Conservation (phyloP, 2,329 filamentous ascomycete genomes). For the Verticillium nonalfalfae region DNA sequence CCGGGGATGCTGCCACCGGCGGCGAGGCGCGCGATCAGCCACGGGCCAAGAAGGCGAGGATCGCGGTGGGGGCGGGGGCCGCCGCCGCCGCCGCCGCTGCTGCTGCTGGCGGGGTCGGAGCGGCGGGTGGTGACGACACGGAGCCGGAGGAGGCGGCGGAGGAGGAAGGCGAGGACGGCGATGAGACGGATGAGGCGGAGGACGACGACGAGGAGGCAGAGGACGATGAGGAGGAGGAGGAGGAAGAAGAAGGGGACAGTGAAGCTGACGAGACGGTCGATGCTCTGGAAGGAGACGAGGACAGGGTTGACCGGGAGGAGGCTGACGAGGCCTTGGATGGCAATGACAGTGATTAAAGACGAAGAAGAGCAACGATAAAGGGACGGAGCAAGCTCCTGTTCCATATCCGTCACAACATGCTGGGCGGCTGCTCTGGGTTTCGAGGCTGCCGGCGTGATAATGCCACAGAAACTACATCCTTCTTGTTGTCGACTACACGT, state of each 20-base stretch:
- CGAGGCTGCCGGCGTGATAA: neutral
- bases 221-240: slow-evolving; percentile 35
- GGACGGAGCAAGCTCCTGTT: neutral
- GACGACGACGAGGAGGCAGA: slow-evolving; percentile 36
- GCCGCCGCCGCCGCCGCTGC: slow-evolving; percentile 25
- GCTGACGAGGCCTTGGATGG: slow-evolving; percentile 59
- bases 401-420: too few relatives aligned
- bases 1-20: slow-evolving; percentile 22
- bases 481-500: too few relatives aligned
- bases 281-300: slow-evolving; percentile 41
- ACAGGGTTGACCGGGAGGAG: slow-evolving; percentile 39
- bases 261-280: slow-evolving; percentile 50
- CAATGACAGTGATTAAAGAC: slow-evolving; percentile 49
- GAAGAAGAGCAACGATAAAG: neutral
- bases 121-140: slow-evolving; percentile 23
- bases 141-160: slow-evolving; percentile 33
- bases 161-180: slow-evolving; percentile 36
- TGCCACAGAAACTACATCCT: neutral
- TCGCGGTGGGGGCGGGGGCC: slow-evolving; percentile 30
- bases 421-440: too few relatives aligned
- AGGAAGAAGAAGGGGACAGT: slow-evolving; percentile 40
- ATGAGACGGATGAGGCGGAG: slow-evolving; percentile 32
- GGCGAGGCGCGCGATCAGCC: slow-evolving; percentile 11
- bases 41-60: slow-evolving; percentile 37
- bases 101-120: slow-evolving; percentile 23